Percentiles rank a stretch among this genome's conserved stretches.
phyloP scores from a whole-genome alignment of 2,329 filamentous ascomycete genomes.

The Trichoderma semiorbis region DNA sequence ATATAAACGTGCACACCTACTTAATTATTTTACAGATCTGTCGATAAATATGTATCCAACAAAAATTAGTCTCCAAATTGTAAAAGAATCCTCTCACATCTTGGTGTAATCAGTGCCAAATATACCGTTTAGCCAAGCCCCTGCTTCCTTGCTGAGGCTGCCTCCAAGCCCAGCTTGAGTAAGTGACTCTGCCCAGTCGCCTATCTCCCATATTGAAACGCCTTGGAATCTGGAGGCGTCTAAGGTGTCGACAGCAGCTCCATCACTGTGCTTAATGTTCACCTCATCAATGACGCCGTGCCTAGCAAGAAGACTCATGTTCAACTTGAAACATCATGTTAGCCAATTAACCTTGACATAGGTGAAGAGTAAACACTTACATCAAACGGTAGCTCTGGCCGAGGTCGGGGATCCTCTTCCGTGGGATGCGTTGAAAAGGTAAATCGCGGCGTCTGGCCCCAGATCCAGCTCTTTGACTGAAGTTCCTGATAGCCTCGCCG shows the following conservation, averaged over 20 bases:
- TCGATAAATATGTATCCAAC: too few relatives aligned
- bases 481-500: conserved; percentile 31
- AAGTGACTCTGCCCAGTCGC: conserved; percentile 28
- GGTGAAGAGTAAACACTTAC: conserved; percentile 32
- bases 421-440: conserved; percentile 62
- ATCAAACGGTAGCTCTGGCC: conserved; percentile 47
- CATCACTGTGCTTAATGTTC: conserved; percentile 24
- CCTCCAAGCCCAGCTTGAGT: conserved; percentile 26
- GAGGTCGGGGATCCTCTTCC: conserved; percentile 54
- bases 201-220: conserved; percentile 22
- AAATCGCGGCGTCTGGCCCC: conserved; percentile 82
- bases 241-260: not conserved
- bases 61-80: not conserved
- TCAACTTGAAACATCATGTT: conserved; percentile 24
- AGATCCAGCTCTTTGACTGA: conserved; percentile 70
- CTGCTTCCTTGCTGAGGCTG: conserved; percentile 25
- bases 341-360: not conserved
- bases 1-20: too few relatives aligned
- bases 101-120: conserved; percentile 29
- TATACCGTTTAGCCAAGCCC: conserved; percentile 32
- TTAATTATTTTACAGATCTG: too few relatives aligned
- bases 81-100: not conserved
- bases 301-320: conserved; percentile 35
- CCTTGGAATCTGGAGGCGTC: conserved; percentile 9
- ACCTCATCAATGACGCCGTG: conserved; percentile 38